These are phyloP conservation scores for Malania oleifera DNA, from an alignment of 164 flowering plant genomes.

Conservation along the genomic window DNA sequence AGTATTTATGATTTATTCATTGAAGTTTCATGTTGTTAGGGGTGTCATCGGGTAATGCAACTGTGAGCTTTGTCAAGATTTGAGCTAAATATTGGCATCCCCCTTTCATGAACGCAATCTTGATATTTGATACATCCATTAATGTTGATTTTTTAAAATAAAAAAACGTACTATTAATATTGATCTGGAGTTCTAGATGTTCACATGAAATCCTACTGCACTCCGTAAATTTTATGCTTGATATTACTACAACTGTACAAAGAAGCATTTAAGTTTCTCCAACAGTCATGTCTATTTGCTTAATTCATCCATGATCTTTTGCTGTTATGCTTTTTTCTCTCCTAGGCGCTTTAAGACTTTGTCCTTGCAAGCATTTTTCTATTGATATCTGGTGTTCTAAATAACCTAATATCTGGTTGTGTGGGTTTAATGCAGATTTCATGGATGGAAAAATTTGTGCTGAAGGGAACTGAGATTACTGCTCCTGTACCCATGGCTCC, in stretches of 20 bases:
- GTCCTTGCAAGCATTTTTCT: not conserved
- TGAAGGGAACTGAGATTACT: conserved; percentile 85
- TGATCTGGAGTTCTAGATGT: too few species aligned
- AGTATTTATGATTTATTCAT: too few species aligned
- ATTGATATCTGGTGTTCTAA: not conserved
- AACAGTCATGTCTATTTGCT: not conserved
- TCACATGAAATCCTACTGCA: too few species aligned
- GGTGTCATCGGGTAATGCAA: too few species aligned
- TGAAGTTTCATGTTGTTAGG: too few species aligned
- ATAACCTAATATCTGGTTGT: not conserved
- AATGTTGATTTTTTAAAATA: too few species aligned
- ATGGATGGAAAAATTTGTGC: conserved; percentile 98
- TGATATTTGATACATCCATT: not conserved
- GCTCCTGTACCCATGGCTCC: conserved; percentile 97
- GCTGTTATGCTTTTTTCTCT: not conserved
- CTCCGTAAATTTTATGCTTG: too few species aligned
- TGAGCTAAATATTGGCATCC: not conserved
- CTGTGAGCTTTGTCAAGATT: not conserved
- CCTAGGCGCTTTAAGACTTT: not conserved
- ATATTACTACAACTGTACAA: not conserved
- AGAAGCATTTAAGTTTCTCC: not conserved
- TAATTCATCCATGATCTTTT: not conserved
- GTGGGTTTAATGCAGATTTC: conserved; percentile 63
- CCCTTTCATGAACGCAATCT: not conserved
- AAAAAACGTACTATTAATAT: too few species aligned